Base-by-base conservation (phyloP, 192 early-diverging fungal genomes). In the Podila verticillata region DNA sequence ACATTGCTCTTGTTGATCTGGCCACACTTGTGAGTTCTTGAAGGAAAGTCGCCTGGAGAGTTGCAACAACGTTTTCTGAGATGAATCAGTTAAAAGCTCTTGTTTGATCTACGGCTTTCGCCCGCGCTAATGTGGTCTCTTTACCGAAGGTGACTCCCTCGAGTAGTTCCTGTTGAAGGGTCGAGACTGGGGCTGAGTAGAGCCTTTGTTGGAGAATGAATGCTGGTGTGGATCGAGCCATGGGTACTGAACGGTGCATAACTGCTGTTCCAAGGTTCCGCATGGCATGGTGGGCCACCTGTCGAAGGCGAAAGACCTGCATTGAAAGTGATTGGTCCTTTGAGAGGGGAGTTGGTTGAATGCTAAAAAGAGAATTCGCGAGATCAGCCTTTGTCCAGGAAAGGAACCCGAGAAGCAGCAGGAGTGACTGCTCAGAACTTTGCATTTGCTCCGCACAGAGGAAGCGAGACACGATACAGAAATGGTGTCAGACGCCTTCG, bases 11-110 rank as follows among this genome's bases (percentile, higher is more conserved):
- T 71, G 54, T 75, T 62, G n/a, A 96, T 70, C n/a, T 93, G 87
- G 17, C 93, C 93, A 65, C 93, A 94, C n/a, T 84, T 90, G 79
- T 96, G 95, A 13, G 94, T 94, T 60, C 93, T 72, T 30, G 62
- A 66, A 24, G 88, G 88, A 61, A 82, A 87, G 39, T 62, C 49
- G 34, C 73, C 74, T 77, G 64, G 44, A 58, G 28, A 60, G 24
- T 31, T 19, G 26, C 30, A 60, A 60, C 4, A 19, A 32, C 12
- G 39, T 44, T 44, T n/a, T 44, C 13, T 15, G 39, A 44, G 39
- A 17, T 1, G 39, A 15, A 17, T 44, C 39, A 44, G 39, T 44
- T 15, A 44, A 4, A 44, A 44, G 13, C 4, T 15, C 39, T 17
- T 44, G 3, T 15, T 44, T 44, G 39, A 15, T 44, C 39, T 44